Conservation (phyloP, 2,329 filamentous ascomycete species). For the Ploettnerulaceae sp. region DNA sequence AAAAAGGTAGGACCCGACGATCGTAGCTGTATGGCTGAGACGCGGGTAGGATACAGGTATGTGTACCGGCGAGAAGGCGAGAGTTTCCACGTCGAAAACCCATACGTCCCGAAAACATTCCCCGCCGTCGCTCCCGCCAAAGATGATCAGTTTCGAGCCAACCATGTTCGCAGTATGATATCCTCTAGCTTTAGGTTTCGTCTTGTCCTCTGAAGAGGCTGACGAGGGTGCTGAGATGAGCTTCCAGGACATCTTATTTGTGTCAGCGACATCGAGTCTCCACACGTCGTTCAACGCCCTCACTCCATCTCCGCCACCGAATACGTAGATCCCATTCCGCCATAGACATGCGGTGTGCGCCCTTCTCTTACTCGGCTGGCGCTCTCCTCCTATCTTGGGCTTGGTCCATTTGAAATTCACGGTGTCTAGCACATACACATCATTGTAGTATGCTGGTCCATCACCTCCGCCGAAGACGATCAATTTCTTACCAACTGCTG, state of each 20-base stretch:
- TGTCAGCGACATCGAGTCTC: constrained; percentile 64
- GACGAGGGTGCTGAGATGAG: constrained; percentile 46
- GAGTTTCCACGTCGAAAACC: constrained; percentile 64
- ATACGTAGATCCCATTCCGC: constrained; percentile 67
- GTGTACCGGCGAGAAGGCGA: constrained; percentile 53
- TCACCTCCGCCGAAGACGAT: constrained; percentile 67
- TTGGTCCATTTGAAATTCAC: constrained; percentile 63
- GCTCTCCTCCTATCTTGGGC: constrained; percentile 53
- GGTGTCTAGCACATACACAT: constrained; percentile 68
- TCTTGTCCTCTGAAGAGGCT: constrained; percentile 42
- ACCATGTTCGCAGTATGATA: constrained; percentile 73
- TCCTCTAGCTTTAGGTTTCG: constrained; percentile 57
- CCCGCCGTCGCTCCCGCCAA: constrained; percentile 63
- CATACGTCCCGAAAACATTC: constrained; percentile 71
- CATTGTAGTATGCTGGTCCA: constrained; percentile 66
- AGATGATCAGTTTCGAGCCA: constrained; percentile 66
- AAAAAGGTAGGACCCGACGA: constrained; percentile 66
- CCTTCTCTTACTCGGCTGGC: constrained; percentile 54
- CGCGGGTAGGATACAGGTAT: constrained; percentile 59
- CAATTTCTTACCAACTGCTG: constrained; percentile 65
- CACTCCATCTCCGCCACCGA: constrained; percentile 66
- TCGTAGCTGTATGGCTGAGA: constrained; percentile 63
- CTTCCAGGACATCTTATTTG: constrained; percentile 64
- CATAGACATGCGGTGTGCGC: constrained; percentile 69
- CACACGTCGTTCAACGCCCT: constrained; percentile 66